These are phyloP conservation scores for Speleostelium caveatum DNA, from an alignment of 78 protist species.

Conservation along the genomic window DNA sequence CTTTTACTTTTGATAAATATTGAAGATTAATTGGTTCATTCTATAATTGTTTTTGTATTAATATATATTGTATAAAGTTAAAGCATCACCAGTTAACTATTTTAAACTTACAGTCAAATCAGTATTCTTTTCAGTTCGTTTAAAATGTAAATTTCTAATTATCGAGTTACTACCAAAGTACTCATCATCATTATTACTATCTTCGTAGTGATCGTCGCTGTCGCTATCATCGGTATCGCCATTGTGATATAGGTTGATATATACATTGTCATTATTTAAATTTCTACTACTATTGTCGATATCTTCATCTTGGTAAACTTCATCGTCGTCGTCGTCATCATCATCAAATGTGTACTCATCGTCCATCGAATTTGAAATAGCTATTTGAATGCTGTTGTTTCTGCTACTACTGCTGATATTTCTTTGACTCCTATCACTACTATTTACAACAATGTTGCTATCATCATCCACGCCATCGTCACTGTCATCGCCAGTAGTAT, in stretches of 20 bases:
- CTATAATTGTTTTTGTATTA: neutral
- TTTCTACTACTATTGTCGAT: neutral
- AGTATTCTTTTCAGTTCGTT: neutral
- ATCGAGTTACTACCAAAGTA: neutral
- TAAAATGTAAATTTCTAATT: neutral
- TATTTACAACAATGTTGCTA: neutral
- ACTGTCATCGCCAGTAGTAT: neutral
- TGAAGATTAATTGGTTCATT: neutral
- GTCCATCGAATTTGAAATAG: too few relatives aligned
- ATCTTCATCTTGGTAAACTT: too few relatives aligned
- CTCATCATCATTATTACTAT: slow-evolving; percentile 11
- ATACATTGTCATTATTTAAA: neutral
- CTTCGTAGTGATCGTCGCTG: neutral
- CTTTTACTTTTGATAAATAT: neutral
- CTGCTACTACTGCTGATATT: neutral
- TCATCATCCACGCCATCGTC: slow-evolving; percentile 12
- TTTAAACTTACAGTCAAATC: slow-evolving; percentile 13
- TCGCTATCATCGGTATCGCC: neutral
- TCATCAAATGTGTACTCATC: neutral
- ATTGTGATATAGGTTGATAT: neutral
- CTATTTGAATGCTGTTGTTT: neutral
- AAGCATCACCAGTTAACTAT: neutral
- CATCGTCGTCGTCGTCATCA: too few relatives aligned
- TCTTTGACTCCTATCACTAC: too few relatives aligned
- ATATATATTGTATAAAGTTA: neutral